A percentile compares a stretch with the other conserved stretches of the same genome.
These are phyloP conservation scores for Clitoria ternatea DNA, from an alignment of 306 rosid species.

Conservation along the genomic window DNA sequence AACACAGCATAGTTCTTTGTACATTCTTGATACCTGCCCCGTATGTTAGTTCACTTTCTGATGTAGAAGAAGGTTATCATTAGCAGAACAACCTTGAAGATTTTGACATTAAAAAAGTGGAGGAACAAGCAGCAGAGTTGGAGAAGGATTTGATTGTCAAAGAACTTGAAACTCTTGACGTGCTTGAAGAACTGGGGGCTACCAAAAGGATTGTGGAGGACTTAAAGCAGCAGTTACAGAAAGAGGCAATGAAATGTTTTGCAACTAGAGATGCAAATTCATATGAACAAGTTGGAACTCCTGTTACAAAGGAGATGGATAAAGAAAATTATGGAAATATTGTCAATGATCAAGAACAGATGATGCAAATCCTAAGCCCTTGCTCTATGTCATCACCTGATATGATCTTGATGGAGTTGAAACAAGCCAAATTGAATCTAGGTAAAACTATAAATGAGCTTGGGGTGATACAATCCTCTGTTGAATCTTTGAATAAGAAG, in stretches of 20 bases:
- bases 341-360: slow-evolving; percentile 36
- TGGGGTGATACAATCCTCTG: slow-evolving; percentile 71
- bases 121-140: slow-evolving; percentile 89
- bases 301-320: slow-evolving; percentile 59
- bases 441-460: slow-evolving; percentile 82
- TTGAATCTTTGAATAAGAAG: slow-evolving; percentile 77
- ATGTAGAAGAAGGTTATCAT: slow-evolving; percentile 30
- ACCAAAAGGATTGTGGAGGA: slow-evolving; percentile 87
- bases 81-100: slow-evolving; percentile 46
- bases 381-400: slow-evolving; percentile 56
- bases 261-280: slow-evolving; percentile 35
- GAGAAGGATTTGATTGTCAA: slow-evolving; percentile 96
- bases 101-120: slow-evolving; percentile 89
- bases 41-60: slow-evolving; percentile 28
- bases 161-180: slow-evolving; percentile 93
- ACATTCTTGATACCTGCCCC: not conserved
- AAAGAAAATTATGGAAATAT: slow-evolving; percentile 38
- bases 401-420: slow-evolving; percentile 76
- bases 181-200: slow-evolving; percentile 84
- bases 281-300: slow-evolving; percentile 44
- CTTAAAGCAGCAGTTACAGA: slow-evolving; percentile 72
- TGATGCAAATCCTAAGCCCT: slow-evolving; percentile 46
- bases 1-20: not conserved
- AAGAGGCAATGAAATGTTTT: slow-evolving; percentile 64
- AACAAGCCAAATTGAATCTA: slow-evolving; percentile 80